Evolutionary conservation across 2,329 filamentous ascomycete species (phyloP).

Genomic region (Trichophyton verrucosum): DNA sequence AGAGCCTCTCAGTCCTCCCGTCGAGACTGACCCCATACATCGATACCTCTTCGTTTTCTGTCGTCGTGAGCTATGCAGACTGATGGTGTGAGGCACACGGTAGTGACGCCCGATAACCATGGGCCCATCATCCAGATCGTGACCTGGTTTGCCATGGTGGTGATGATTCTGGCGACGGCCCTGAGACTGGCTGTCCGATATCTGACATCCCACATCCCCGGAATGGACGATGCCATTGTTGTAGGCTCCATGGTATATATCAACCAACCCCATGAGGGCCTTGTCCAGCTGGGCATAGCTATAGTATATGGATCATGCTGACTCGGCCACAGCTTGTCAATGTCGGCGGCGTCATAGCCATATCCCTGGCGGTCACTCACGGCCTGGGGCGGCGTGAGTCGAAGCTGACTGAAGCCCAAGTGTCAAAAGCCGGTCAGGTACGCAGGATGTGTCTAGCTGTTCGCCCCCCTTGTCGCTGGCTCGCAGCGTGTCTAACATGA

Average conservation of each 20-base stretch:
- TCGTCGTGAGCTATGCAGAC: background rate
- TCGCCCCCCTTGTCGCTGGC: no score
- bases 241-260: background rate
- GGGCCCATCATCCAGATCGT: conserved; percentile 3
- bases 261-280: background rate
- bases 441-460: background rate
- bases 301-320: background rate
- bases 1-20: background rate
- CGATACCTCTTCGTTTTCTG: background rate
- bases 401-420: background rate
- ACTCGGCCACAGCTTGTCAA: background rate
- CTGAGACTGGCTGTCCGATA: background rate
- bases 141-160: conserved; percentile 1
- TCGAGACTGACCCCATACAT: background rate
- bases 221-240: conserved; percentile 1
- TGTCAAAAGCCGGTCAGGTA: background rate
- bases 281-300: background rate
- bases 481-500: background rate
- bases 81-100: background rate
- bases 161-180: conserved; percentile 2
- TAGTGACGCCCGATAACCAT: conserved; percentile 5
- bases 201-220: background rate
- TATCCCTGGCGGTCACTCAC: background rate
- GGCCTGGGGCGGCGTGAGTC: background rate
- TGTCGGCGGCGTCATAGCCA: conserved; percentile 3